Percentiles rank a stretch among this genome's conserved stretches.
phyloP scores from a whole-genome alignment of 352 stramenopile species.

The Aphanomyces invadans region DNA sequence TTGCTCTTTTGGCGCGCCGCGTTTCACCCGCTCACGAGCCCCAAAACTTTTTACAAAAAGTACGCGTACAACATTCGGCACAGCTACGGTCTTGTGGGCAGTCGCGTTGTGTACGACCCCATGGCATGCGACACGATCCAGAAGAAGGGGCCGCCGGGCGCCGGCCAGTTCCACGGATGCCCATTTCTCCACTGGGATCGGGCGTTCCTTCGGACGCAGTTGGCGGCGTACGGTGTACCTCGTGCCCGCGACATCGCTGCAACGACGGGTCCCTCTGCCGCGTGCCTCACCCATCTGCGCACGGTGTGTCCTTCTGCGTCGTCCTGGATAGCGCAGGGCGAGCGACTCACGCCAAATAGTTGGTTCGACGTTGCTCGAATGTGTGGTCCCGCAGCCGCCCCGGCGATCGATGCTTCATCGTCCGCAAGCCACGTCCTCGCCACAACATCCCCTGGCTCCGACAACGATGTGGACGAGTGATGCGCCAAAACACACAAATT shows the following conservation, averaged over 20 bases:
- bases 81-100: constrained; percentile 76
- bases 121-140: constrained; percentile 56
- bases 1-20: constrained; percentile 68
- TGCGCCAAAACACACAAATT: too few species aligned
- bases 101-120: constrained; percentile 59
- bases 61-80: constrained; percentile 85
- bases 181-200: constrained; percentile 71
- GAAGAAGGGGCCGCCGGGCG: constrained; percentile 32
- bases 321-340: too few species aligned
- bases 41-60: constrained; percentile 69
- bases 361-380: constrained; percentile 10
- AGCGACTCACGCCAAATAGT: constrained; percentile 6
- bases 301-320: neutral
- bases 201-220: constrained; percentile 35
- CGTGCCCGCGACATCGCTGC: neutral
- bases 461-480: too few species aligned
- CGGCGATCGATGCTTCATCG: too few species aligned
- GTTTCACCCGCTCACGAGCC: constrained; percentile 51
- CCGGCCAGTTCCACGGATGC: constrained; percentile 74
- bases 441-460: too few species aligned
- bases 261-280: neutral
- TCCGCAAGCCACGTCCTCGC: too few species aligned
- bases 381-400: too few species aligned
- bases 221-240: constrained; percentile 22
- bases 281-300: neutral